Percentiles rank a stretch among this genome's conserved stretches.
Conservation (phyloP, 306 rosid genomes). For the Sicyos baderoa region DNA sequence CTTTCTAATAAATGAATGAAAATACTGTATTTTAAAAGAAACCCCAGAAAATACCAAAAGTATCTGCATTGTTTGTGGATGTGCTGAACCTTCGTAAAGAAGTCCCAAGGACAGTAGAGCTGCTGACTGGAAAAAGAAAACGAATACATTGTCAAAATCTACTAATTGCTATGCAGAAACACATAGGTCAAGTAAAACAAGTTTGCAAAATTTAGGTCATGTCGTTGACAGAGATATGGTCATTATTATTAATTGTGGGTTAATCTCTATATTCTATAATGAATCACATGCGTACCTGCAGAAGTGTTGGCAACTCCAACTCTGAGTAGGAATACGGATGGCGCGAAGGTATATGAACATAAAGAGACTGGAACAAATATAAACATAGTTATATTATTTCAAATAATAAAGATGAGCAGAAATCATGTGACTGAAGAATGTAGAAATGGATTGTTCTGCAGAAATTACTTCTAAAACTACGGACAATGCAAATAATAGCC, state of each 20-base stretch:
- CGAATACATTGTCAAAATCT: constrained; percentile 22
- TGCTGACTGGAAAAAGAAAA: constrained; percentile 55
- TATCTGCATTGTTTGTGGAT: constrained; percentile 83
- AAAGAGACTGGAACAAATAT: constrained; percentile 51
- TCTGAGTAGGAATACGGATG: constrained; percentile 83
- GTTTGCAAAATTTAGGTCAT: background rate
- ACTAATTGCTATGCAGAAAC: constrained; percentile 11
- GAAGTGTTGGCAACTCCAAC: constrained; percentile 83
- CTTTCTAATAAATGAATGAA: background rate
- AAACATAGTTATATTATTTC: background rate
- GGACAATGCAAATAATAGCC: background rate
- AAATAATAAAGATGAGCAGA: background rate
- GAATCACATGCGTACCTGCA: constrained; percentile 49
- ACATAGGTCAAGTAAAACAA: constrained; percentile 8
- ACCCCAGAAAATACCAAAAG: constrained; percentile 50
- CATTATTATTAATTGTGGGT: background rate
- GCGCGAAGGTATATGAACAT: constrained; percentile 77
- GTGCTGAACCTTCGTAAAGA: constrained; percentile 87
- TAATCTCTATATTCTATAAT: background rate
- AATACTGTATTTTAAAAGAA: background rate
- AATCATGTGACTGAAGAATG: background rate
- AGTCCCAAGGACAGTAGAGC: constrained; percentile 87
- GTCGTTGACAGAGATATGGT: background rate
- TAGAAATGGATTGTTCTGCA: background rate
- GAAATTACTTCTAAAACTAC: background rate